Percentiles rank a stretch among this genome's conserved stretches.
Conservation (phyloP, 768 basidiomycete genomes). For the Coprinopsis cinerea region DNA sequence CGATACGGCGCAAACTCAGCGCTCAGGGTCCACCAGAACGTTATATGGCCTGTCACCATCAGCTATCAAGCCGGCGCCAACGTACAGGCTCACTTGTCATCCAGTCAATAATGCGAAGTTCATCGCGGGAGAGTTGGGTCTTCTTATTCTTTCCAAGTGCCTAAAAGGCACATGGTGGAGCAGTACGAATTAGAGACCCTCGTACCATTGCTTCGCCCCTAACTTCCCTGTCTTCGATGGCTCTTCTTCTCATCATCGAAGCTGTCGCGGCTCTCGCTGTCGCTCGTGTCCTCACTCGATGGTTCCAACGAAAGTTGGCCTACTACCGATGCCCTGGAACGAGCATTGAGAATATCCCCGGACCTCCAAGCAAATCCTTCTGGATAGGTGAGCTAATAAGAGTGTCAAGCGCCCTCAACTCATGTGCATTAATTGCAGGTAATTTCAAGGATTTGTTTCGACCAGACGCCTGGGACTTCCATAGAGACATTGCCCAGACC, state of each 20-base stretch:
- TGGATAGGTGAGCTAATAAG: constrained; percentile 5
- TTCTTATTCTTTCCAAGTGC: not conserved
- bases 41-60: too few species aligned
- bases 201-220: not conserved
- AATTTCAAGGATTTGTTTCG: constrained; percentile 28
- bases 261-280: not conserved
- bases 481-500: constrained; percentile 24
- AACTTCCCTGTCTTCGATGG: not conserved
- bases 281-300: not conserved
- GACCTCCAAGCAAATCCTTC: constrained; percentile 9
- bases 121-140: not conserved
- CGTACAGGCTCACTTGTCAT: not conserved
- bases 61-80: too few species aligned
- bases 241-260: not conserved
- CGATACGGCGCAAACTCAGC: too few species aligned
- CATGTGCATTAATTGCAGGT: constrained; percentile 18
- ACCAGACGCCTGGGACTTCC: constrained; percentile 31
- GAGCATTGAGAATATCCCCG: constrained; percentile 11
- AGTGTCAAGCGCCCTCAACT: not conserved
- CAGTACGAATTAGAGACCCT: not conserved
- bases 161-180: not conserved
- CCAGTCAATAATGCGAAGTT: not conserved
- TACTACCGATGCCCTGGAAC: not conserved
- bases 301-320: not conserved
- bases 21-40: too few species aligned